Evolutionary conservation across 768 basidiomycete genomes (phyloP).

Genomic region (Fibroporia radiculosa): DNA sequence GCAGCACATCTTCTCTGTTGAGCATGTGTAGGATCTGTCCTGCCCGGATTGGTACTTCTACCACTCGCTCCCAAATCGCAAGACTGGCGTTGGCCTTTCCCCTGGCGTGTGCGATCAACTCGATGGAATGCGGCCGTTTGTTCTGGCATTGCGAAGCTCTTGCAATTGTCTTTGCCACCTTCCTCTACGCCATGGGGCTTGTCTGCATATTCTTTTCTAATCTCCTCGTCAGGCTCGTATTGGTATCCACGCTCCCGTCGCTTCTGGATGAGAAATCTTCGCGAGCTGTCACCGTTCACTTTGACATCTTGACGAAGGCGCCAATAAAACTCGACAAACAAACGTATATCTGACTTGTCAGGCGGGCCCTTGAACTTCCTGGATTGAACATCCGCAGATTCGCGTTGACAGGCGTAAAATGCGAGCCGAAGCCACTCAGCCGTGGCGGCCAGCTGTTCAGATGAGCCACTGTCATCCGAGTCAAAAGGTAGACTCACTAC

Average conservation of each 20-base stretch:
- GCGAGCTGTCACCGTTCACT: background rate
- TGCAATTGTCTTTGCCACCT: background rate
- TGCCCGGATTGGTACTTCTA: no score
- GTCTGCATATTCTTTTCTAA: background rate
- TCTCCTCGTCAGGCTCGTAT: conserved; percentile 1
- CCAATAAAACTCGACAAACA: conserved; percentile 24
- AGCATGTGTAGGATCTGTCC: no score
- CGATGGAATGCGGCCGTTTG: no score
- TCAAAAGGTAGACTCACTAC: no score
- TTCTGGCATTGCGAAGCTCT: no score
- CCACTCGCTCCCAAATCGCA: no score
- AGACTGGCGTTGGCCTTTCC: no score
- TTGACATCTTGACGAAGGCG: background rate
- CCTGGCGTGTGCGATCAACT: no score
- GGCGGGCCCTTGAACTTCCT: background rate
- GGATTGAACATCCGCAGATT: background rate
- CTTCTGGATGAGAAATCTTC: conserved; percentile 2
- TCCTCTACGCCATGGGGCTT: background rate
- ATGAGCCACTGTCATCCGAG: background rate
- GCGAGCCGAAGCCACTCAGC: background rate
- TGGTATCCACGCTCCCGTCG: conserved; percentile 8
- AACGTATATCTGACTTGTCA: background rate
- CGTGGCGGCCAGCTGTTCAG: background rate
- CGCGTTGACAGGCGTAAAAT: background rate
- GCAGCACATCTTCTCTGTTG: no score